Evolutionary conservation across 495 filamentous ascomycete species (phyloP).

Genomic region (Daldinia grandis): DNA sequence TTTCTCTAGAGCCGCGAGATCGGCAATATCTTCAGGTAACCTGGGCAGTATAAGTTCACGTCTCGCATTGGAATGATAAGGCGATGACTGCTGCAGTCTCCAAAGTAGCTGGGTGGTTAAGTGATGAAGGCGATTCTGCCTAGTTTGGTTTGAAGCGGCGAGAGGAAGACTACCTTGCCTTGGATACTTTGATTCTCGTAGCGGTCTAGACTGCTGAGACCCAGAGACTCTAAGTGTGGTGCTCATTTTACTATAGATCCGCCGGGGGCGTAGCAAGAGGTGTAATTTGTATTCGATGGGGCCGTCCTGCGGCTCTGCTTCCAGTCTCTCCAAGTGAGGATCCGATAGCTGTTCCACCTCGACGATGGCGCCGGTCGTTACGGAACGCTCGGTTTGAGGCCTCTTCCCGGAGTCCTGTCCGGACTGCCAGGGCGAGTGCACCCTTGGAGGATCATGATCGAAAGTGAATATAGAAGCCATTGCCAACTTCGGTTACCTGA

Average conservation of each 20-base stretch:
- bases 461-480: slow-evolving; percentile 99
- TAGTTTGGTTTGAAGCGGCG: slow-evolving; percentile 63
- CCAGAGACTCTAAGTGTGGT: slow-evolving; percentile 50
- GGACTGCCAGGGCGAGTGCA: slow-evolving; percentile 87
- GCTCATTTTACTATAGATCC: slow-evolving; percentile 71
- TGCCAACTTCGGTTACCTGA: slow-evolving; percentile 3
- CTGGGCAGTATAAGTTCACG: slow-evolving; percentile 73
- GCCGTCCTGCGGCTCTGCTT: slow-evolving; percentile 92
- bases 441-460: slow-evolving; percentile 84
- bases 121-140: slow-evolving; percentile 85
- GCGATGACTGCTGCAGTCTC: slow-evolving; percentile 93
- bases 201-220: slow-evolving; percentile 67
- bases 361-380: slow-evolving; percentile 43
- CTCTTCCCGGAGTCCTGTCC: slow-evolving; percentile 51
- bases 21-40: slow-evolving; percentile 68
- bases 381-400: slow-evolving; percentile 42
- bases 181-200: slow-evolving; percentile 66
- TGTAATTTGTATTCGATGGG: slow-evolving; percentile 97
- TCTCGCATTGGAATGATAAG: slow-evolving; percentile 80
- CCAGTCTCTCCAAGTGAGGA: slow-evolving; percentile 77
- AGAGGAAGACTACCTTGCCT: slow-evolving; percentile 44
- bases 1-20: slow-evolving; percentile 63
- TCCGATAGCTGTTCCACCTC: slow-evolving; percentile 68
- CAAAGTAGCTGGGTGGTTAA: slow-evolving; percentile 94
- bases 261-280: slow-evolving; percentile 80